These are phyloP conservation scores for Cyclotella cryptica DNA, from an alignment of 108 stramenopile species.

Conservation along the genomic window DNA sequence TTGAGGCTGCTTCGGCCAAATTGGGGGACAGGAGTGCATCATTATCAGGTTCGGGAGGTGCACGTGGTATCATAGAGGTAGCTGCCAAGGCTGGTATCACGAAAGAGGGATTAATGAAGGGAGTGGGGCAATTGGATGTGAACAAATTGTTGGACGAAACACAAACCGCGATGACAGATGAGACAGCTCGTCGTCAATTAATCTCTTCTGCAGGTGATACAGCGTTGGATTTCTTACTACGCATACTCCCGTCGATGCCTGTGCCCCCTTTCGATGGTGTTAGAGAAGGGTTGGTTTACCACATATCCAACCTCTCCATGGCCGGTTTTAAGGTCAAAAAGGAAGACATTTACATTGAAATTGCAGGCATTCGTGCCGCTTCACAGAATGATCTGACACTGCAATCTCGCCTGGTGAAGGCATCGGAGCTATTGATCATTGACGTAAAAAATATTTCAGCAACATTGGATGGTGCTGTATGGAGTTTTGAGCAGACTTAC, in stretches of 20 bases:
- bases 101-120: constrained; percentile 79
- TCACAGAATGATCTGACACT: constrained; percentile 36
- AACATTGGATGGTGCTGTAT: constrained; percentile 77
- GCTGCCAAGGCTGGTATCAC: constrained; percentile 85
- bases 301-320: constrained; percentile 86
- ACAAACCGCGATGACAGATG: constrained; percentile 80
- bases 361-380: constrained; percentile 86
- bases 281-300: constrained; percentile 84
- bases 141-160: constrained; percentile 83
- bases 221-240: constrained; percentile 86
- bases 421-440: constrained; percentile 84
- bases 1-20: constrained; percentile 84
- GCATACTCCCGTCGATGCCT: constrained; percentile 86
- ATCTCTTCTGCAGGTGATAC: constrained; percentile 86
- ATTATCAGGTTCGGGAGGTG: background rate
- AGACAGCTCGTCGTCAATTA: constrained; percentile 74
- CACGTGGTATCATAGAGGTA: constrained; percentile 60
- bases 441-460: constrained; percentile 88
- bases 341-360: constrained; percentile 85
- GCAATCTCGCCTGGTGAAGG: constrained; percentile 56
- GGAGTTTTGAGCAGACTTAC: constrained; percentile 93
- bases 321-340: constrained; percentile 89
- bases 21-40: constrained; percentile 43
- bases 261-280: constrained; percentile 91
- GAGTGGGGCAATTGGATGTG: constrained; percentile 77